These are phyloP conservation scores for Scenedesmus sp. DNA, from an alignment of 163 green algal species.

Conservation along the genomic window DNA sequence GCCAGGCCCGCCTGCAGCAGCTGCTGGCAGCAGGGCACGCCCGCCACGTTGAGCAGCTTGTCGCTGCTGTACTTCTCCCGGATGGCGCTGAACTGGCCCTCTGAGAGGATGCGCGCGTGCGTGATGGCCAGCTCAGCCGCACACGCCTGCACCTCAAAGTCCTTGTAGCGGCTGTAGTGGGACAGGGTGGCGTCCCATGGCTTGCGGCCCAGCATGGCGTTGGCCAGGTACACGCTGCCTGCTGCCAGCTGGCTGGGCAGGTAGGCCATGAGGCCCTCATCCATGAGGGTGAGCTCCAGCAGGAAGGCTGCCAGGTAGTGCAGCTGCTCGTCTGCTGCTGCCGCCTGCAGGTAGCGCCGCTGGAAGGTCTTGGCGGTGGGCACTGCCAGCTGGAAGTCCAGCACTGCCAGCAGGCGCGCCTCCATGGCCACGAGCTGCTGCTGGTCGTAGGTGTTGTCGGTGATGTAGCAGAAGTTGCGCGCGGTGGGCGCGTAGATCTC, in stretches of 20 bases:
- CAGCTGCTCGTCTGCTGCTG: constrained; percentile 71
- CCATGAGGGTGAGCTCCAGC: constrained; percentile 69
- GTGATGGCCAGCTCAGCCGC: constrained; percentile 19
- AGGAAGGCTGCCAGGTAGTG: constrained; percentile 76
- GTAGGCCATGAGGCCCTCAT: constrained; percentile 64
- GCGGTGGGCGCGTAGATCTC: constrained; percentile 94
- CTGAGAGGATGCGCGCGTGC: constrained; percentile 31
- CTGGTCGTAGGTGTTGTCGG: constrained; percentile 96
- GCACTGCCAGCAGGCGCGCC: constrained; percentile 81
- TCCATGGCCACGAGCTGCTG: constrained; percentile 83
- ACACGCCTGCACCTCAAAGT: constrained; percentile 42
- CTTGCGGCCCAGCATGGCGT: constrained; percentile 63
- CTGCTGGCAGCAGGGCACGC: constrained; percentile 3
- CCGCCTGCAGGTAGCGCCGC: constrained; percentile 80
- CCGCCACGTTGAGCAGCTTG: constrained; percentile 45
- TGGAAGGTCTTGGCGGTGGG: constrained; percentile 86
- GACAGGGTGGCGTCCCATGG: constrained; percentile 68
- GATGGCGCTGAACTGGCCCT: constrained; percentile 45
- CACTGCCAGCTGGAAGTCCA: constrained; percentile 91
- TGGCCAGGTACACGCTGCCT: constrained; percentile 63
- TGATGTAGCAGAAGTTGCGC: constrained; percentile 88
- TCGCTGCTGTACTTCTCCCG: constrained; percentile 51
- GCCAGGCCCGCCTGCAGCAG: not conserved
- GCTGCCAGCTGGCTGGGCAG: constrained; percentile 64
- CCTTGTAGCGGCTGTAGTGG: constrained; percentile 67